These are phyloP conservation scores for Plectosphaerella plurivora DNA, from an alignment of 2,329 filamentous ascomycete species.

Conservation along the genomic window DNA sequence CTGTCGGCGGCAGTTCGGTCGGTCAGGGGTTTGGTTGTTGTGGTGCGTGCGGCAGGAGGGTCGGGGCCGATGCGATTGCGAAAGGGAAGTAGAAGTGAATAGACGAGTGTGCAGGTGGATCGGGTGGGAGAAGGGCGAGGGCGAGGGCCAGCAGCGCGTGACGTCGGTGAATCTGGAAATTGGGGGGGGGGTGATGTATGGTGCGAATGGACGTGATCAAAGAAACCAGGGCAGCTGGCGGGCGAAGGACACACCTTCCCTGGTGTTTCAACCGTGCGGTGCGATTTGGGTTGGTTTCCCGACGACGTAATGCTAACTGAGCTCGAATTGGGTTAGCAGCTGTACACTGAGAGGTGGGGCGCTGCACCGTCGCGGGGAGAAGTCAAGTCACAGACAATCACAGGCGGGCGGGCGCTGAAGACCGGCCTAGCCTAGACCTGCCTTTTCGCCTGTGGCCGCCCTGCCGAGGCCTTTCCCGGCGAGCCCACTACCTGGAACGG, in stretches of 20 bases:
- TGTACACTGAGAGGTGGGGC: not conserved
- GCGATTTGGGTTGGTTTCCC: not conserved
- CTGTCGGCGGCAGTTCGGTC: conserved; percentile 5
- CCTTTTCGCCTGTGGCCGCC: not conserved
- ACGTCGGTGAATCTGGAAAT: conserved; percentile 3
- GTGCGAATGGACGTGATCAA: conserved; percentile 3
- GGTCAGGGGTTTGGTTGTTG: not conserved
- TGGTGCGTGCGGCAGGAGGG: not conserved
- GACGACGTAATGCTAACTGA: not conserved
- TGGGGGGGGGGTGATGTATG: not conserved
- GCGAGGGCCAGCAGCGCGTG: conserved; percentile 7
- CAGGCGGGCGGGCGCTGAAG: no score
- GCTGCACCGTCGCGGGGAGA: no score
- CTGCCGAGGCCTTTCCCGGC: not conserved
- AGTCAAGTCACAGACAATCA: no score
- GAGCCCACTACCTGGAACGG: no score
- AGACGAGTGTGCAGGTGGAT: conserved; percentile 2
- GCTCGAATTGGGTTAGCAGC: not conserved
- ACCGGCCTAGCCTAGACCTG: not conserved
- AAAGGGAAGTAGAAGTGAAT: conserved; percentile 1
- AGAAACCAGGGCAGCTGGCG: conserved; percentile 2
- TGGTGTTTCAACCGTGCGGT: not conserved
- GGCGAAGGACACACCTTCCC: not conserved
- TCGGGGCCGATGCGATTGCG: not conserved
- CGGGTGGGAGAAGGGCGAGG: conserved; percentile 8